phyloP scores from a whole-genome alignment of 176 grass and related monocot genomes.

The Phoenix roebelenii region DNA sequence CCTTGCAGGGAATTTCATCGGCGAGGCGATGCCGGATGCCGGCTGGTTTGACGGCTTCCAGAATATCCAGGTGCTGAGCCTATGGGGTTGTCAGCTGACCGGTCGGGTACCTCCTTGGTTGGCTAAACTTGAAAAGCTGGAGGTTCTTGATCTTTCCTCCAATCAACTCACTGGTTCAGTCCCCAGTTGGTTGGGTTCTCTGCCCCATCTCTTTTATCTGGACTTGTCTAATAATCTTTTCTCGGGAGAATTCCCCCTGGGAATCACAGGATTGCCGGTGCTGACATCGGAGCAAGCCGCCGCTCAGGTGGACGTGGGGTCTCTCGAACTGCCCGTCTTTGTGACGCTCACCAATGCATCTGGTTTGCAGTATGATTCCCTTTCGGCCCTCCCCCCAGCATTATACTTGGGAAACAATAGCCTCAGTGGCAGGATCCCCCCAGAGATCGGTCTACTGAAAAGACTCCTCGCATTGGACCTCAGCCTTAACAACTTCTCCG shows the following conservation, averaged over 20 bases:
- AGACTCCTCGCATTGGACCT: conserved; percentile 38
- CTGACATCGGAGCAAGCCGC: conserved; percentile 32
- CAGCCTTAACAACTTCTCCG: conserved; percentile 43
- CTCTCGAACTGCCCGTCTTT: conserved; percentile 60
- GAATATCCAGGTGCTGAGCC: conserved; percentile 42
- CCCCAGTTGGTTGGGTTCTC: conserved; percentile 45
- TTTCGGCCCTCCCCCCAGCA: conserved; percentile 47
- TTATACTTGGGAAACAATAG: conserved; percentile 34
- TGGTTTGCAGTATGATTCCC: conserved; percentile 38
- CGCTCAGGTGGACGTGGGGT: conserved; percentile 35
- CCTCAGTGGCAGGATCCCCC: conserved; percentile 39
- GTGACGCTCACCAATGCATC: conserved; percentile 1
- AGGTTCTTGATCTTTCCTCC: conserved; percentile 50
- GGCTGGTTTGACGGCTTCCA: conserved; percentile 45
- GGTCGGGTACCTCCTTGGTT: conserved; percentile 61
- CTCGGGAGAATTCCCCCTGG: conserved; percentile 40
- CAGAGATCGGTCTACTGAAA: conserved; percentile 45
- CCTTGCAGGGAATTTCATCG: conserved; percentile 27
- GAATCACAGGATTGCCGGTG: conserved; percentile 42
- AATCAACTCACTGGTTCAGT: conserved; percentile 52
- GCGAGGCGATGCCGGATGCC: conserved; percentile 39
- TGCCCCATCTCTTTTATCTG: conserved; percentile 53
- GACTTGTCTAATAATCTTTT: conserved; percentile 52
- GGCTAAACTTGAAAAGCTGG: conserved; percentile 43
- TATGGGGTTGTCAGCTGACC: conserved; percentile 28